Conservation (phyloP, 148 eudicot genomes). For the Vaccinium corymbosum region DNA sequence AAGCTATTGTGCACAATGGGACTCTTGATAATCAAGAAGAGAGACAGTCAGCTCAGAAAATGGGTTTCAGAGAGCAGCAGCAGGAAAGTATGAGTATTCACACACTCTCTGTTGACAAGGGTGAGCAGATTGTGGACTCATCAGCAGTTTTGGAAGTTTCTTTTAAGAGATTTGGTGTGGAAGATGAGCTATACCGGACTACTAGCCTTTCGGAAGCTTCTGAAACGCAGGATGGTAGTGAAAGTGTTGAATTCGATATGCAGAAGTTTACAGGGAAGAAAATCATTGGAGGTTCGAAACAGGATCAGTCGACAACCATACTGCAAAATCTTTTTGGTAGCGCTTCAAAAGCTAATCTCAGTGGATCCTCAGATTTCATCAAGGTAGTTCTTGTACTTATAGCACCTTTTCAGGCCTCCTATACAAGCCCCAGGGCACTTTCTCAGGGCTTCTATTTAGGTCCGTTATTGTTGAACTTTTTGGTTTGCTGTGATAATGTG, state of each 20-base stretch:
- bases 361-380: slow-evolving; percentile 24
- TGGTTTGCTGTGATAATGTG: neutral
- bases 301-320: slow-evolving; percentile 49
- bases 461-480: neutral
- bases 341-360: slow-evolving; percentile 32
- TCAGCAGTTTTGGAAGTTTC: slow-evolving; percentile 27
- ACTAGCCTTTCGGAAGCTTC: slow-evolving; percentile 36
- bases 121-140: slow-evolving; percentile 23
- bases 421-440: neutral
- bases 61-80: slow-evolving; percentile 23
- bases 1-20: slow-evolving; percentile 29
- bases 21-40: slow-evolving; percentile 29
- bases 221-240: slow-evolving; percentile 39
- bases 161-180: slow-evolving; percentile 21
- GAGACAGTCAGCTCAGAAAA: slow-evolving; percentile 25
- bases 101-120: slow-evolving; percentile 21
- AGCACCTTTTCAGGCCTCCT: neutral
- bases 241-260: slow-evolving; percentile 33
- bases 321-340: slow-evolving; percentile 76
- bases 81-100: slow-evolving; percentile 23
- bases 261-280: slow-evolving; percentile 35
- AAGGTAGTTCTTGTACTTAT: slow-evolving; percentile 45
- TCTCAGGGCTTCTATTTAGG: neutral
- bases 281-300: slow-evolving; percentile 30
- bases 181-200: slow-evolving; percentile 18